These are phyloP conservation scores for Edaphochlamys debaryana DNA, from an alignment of 139 green algal species.

Conservation along the genomic window DNA sequence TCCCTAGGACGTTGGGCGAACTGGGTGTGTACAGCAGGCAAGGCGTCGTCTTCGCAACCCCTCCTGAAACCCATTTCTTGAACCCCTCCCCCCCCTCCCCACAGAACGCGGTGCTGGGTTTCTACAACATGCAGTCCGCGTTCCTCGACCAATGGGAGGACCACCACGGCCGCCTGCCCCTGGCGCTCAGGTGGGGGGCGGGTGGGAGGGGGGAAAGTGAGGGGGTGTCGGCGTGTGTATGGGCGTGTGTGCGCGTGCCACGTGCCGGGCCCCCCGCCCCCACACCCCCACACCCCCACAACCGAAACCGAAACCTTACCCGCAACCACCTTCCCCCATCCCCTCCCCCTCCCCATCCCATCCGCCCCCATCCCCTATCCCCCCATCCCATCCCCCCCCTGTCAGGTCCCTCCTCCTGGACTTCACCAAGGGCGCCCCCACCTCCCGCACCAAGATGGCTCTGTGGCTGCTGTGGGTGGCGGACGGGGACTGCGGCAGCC, in stretches of 20 bases:
- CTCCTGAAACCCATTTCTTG: background rate
- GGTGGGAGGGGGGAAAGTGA: too few species aligned
- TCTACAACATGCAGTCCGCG: background rate
- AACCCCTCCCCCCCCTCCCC: background rate
- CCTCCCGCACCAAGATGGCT: conserved; percentile 21
- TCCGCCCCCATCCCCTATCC: too few species aligned
- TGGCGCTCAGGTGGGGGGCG: background rate
- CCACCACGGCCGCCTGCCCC: conserved; percentile 19
- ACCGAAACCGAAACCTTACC: too few species aligned
- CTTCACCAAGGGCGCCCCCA: background rate
- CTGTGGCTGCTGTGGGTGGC: conserved; percentile 33
- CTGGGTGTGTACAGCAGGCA: too few species aligned
- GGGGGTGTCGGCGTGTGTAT: too few species aligned
- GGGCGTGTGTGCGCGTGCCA: too few species aligned
- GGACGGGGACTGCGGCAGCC: background rate
- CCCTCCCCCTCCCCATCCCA: background rate
- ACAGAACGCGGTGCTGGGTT: conserved; percentile 23
- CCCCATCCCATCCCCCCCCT: too few species aligned
- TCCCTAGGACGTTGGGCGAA: too few species aligned
- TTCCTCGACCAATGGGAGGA: conserved; percentile 9
- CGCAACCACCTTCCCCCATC: too few species aligned
- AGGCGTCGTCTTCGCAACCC: background rate
- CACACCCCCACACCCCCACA: too few species aligned
- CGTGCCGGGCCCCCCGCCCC: too few species aligned
- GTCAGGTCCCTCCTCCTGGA: conserved; percentile 8